Evolutionary conservation across 768 basidiomycete genomes (phyloP), one percentile per base, ranked within the genome.

Genomic region (Russula sp.): DNA sequence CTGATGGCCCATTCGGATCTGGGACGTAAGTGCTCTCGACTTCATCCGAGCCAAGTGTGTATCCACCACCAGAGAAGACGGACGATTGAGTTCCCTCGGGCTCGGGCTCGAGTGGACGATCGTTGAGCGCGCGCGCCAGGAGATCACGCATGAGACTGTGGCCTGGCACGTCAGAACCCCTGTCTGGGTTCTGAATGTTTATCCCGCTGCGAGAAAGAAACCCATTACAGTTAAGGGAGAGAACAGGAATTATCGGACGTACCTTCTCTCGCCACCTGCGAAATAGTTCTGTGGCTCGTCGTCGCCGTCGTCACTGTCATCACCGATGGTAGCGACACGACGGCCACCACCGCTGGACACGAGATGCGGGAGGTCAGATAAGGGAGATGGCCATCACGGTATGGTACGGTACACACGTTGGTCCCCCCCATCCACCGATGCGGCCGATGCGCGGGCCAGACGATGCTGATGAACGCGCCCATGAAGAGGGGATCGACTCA

Each of bases 191-290:
- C 75, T 96, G 83, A 1, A 98, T 81, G 2, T 87, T 89, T 51
- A 99, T 80, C 2, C 95, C 96, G 73, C 94, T 98, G 71, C 8
- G 56, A 4, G 5, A 52, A 42, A 35, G 44, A 10, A 47, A n/a
- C 7, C 13, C 9, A 20, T 27, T 22, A 22, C 10, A 13, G 47
- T 27, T 42, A 22, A 7, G 58, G 58, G 22, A 66, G 31, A 55
- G 31, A 22, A 10, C 16, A 55, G 18, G 4, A 16, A 32, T 7
- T 27, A 22, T 20, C 16, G 6, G 31, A 55, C 72, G 37, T 39
- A 91, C 94, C 93, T 94, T 71, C 91, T 79, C 73, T 96, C 96
- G 0, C 96, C 96, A n/a, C 96, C 96, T 3, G 96, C 88, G 74
- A 92, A 98, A 81, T 87, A 91, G 18, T 81, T 80, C 40, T 79